A percentile compares a stretch with the other conserved stretches of the same genome.
These are phyloP conservation scores for Fraxinus floribunda DNA, from an alignment of 305 asterid species.

Conservation along the genomic window DNA sequence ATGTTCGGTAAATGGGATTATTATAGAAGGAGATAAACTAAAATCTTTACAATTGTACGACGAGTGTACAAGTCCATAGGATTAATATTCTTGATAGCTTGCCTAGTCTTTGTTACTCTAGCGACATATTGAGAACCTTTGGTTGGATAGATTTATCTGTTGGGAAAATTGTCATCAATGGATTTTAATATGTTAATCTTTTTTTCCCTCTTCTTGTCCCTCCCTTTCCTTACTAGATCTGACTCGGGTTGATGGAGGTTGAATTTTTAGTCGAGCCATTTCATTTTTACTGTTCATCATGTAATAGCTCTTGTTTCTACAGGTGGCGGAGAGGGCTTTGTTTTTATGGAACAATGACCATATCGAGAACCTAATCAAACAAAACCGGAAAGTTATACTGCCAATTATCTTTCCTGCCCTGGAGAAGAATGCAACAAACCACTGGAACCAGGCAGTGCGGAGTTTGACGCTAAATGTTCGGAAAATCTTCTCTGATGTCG, in stretches of 20 bases:
- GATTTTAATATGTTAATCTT: not conserved
- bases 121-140: not conserved
- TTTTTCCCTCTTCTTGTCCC: not conserved
- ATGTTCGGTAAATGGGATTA: not conserved
- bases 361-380: slow-evolving; percentile 66
- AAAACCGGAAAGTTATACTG: slow-evolving; percentile 60
- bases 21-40: not conserved
- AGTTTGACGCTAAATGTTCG: slow-evolving; percentile 72
- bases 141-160: not conserved
- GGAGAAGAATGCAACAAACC: slow-evolving; percentile 67
- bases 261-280: not conserved
- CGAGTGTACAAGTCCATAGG: not conserved
- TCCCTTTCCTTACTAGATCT: not conserved
- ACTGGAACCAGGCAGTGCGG: slow-evolving; percentile 84
- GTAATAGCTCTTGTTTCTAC: slow-evolving; percentile 29
- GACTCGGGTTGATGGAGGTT: not conserved
- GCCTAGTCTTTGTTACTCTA: not conserved
- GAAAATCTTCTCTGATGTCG: slow-evolving; percentile 72
- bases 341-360: slow-evolving; percentile 85
- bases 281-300: not conserved
- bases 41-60: not conserved
- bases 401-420: slow-evolving; percentile 72
- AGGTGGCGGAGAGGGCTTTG: slow-evolving; percentile 89
- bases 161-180: not conserved
- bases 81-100: not conserved